Percentiles rank a stretch among this genome's conserved stretches.
Evolutionary conservation across 176 grass and related monocot genomes (phyloP).

Genomic region (Aegilops bicornis): DNA sequence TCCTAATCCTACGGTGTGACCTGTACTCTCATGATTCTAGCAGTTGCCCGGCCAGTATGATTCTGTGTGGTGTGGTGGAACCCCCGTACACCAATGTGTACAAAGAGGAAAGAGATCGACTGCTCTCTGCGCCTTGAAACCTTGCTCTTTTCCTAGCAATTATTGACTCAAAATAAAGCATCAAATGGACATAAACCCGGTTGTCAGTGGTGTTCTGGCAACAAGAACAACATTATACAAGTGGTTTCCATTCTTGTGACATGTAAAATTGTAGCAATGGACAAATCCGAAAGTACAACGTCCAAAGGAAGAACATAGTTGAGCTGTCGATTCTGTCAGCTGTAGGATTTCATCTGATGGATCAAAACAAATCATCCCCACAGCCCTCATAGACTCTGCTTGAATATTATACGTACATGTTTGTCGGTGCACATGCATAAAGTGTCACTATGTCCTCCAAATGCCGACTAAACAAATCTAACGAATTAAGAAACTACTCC

Average conservation of each 20-base stretch:
- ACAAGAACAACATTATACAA: no score
- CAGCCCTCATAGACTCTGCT: background rate
- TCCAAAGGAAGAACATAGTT: slow-evolving; percentile 5
- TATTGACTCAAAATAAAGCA: background rate
- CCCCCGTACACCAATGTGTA: slow-evolving; percentile 19
- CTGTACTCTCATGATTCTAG: slow-evolving; percentile 5
- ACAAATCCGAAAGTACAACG: background rate
- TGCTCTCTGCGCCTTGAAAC: slow-evolving; percentile 12
- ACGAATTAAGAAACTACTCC: background rate
- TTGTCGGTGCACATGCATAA: slow-evolving; percentile 4
- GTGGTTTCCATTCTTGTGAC: background rate
- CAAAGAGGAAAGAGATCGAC: slow-evolving; percentile 40
- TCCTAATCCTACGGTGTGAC: no score
- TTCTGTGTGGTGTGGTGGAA: slow-evolving; percentile 42
- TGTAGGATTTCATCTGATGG: slow-evolving; percentile 30
- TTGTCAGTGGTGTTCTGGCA: no score
- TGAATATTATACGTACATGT: background rate
- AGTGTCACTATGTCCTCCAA: slow-evolving; percentile 9
- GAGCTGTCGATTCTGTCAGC: background rate
- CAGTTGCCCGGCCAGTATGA: slow-evolving; percentile 21
- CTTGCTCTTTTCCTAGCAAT: slow-evolving; percentile 28
- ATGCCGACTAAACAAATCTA: background rate
- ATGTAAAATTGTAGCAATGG: background rate
- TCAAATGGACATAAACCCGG: no score
- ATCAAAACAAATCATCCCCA: background rate